A percentile compares a stretch with the other conserved stretches of the same genome.
Conservation (phyloP, 208 protist species). For the Trypanosoma cruzi region DNA sequence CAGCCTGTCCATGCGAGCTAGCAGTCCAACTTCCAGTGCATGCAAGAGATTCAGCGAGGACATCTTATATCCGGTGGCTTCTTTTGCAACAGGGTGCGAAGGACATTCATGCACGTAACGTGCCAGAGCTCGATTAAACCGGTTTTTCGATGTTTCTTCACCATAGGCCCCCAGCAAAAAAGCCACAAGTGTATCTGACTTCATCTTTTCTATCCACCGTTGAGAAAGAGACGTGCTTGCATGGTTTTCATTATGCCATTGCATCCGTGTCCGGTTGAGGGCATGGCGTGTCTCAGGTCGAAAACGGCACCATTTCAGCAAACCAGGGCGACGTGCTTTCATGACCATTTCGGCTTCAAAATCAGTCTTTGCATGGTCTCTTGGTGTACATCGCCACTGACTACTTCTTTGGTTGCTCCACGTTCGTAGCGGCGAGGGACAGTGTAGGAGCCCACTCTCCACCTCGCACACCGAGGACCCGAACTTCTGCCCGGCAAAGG, state of each 20-base stretch:
- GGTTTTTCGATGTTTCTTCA: neutral
- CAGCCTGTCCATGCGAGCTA: conserved; percentile 10
- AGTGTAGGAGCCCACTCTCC: neutral
- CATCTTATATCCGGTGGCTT: neutral
- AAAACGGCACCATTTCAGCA: conserved; percentile 14
- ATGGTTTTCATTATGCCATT: neutral
- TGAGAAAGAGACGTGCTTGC: neutral
- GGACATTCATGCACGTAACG: conserved; percentile 7
- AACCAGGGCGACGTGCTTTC: neutral
- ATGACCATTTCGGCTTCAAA: neutral
- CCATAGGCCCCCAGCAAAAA: conserved; percentile 10
- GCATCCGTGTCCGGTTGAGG: conserved; percentile 15
- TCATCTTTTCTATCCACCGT: conserved; percentile 1
- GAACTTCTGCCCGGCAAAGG: conserved; percentile 10
- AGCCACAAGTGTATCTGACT: conserved; percentile 5
- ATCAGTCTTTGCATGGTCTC: neutral
- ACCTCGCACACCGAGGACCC: conserved; percentile 7
- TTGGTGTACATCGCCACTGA: neutral
- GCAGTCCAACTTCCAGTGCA: conserved; percentile 4
- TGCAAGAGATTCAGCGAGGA: neutral
- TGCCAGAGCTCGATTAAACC: neutral
- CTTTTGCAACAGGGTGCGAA: neutral
- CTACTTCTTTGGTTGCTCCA: neutral
- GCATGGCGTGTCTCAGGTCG: conserved; percentile 7
- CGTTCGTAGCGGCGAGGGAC: neutral